Conservation (phyloP, 176 grass and related monocot genomes). For the Rhynchospora breviuscula region DNA sequence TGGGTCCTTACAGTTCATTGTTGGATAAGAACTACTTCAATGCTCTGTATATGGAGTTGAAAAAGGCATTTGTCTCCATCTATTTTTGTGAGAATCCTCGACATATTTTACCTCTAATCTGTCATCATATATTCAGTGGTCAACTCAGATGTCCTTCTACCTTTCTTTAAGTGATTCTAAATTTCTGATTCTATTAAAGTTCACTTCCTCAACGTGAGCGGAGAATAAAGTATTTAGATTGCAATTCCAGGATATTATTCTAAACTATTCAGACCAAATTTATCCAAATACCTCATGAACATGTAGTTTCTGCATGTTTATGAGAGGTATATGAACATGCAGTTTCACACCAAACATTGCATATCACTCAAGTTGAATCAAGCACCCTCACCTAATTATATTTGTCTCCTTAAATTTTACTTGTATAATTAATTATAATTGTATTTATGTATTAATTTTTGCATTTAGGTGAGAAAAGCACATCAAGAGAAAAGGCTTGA, state of each 20-base stretch:
- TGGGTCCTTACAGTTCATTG: neutral
- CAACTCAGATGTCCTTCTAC: neutral
- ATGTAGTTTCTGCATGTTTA: neutral
- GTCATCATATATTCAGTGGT: neutral
- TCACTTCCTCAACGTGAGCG: neutral
- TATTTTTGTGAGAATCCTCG: neutral
- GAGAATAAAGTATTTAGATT: neutral
- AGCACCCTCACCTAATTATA: neutral
- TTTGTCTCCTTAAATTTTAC: neutral
- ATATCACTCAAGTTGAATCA: neutral
- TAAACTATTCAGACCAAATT: neutral
- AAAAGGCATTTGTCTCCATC: neutral
- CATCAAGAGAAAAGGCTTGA: conserved; percentile 82
- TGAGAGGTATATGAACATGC: neutral
- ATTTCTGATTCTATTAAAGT: no score
- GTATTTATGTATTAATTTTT: neutral
- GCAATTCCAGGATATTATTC: neutral
- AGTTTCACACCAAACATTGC: neutral
- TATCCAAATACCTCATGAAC: neutral
- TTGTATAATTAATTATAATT: neutral
- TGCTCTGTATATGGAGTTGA: neutral
- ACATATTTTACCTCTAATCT: neutral
- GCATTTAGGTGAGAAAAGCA: conserved; percentile 64
- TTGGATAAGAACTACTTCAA: neutral
- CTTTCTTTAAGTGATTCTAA: no score